Base-by-base conservation (phyloP, 371 early-diverging fungal species). In the Scutellospora calospora region DNA sequence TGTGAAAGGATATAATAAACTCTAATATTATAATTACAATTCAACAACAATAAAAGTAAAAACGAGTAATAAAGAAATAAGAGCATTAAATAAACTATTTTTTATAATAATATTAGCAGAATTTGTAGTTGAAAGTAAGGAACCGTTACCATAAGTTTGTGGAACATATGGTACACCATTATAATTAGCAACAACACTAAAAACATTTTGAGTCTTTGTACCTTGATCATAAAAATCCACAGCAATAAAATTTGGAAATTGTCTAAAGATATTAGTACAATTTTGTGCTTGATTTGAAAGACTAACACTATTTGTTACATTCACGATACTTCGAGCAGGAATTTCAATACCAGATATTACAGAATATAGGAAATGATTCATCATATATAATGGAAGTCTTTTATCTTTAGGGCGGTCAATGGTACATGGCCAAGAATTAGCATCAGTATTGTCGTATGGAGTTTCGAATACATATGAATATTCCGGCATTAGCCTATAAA, bases 221-320 rank as follows among this genome's bases (percentile, higher is more conserved):
- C 94, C 95, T 20, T 87, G 74, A 41, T 95, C 92, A 81, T 92
- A 95, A 83, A 91, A 95, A 85, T 95, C 95, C 5, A 95, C 91
- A 0, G 92, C 88, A 33, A 95, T 84, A 84, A 91, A 95, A 83
- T 89, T 94, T 60, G 94, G 93, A 76, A 87, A 85, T 60, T 86
- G 84, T 18, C 85, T 87, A 81, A 91, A 91, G 3, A 87, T 86
- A 4, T 81, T 29, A 27, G 76, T 81, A 65, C 91, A 91, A 9
- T 74, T 82, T 51, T 88, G 80, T 66, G 88, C 88, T 63, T 91
- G 88, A 12, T 68, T 66, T 63, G 83, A 45, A 11, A 91, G 84
- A 35, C 79, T 81, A 0, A 83, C 79, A 18, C 85, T 54, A 80
- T 92, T 91, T 65, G 91, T 91, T 31, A 81, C 69, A 55, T 84